Evolutionary conservation across 805 yeast genomes (phyloP).

Genomic region (Ogataea pilisensis): DNA sequence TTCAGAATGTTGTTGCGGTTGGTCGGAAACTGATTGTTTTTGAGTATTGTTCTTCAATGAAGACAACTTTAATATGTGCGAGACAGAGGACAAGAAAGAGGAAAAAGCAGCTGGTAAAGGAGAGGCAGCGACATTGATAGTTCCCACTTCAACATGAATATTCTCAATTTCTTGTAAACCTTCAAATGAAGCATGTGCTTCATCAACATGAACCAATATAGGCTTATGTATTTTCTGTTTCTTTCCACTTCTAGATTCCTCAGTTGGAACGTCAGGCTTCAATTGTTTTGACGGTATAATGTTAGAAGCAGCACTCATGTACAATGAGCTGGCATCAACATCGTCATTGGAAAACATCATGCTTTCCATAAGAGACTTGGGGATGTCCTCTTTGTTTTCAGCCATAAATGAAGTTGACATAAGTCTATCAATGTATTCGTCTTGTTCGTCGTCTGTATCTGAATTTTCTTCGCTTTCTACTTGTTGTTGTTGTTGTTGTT

Average conservation of each 20-base stretch:
- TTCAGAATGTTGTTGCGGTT: too few relatives aligned
- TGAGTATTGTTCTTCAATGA: constrained; percentile 1
- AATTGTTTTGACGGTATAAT: constrained; percentile 27
- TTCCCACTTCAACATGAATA: constrained; percentile 36
- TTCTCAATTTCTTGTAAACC: constrained; percentile 38
- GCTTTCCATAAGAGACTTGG: constrained; percentile 43
- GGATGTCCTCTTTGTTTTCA: constrained; percentile 29
- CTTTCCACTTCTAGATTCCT: constrained; percentile 1
- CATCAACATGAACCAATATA: constrained; percentile 32
- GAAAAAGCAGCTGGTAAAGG: constrained; percentile 40
- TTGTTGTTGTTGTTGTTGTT: neutral
- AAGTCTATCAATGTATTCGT: constrained; percentile 34
- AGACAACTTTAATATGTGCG: constrained; percentile 26
- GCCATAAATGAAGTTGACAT: constrained; percentile 35
- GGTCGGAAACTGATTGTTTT: too few relatives aligned
- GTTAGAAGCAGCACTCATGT: constrained; percentile 76
- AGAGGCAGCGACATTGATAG: constrained; percentile 38
- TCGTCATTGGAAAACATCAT: constrained; percentile 64
- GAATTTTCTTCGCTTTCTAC: too few relatives aligned
- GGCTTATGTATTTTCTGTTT: constrained; percentile 8
- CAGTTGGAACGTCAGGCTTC: neutral
- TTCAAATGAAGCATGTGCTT: constrained; percentile 40
- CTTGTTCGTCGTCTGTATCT: constrained; percentile 10
- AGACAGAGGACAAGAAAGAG: constrained; percentile 35
- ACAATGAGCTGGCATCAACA: constrained; percentile 68